Conservation (phyloP, 495 filamentous ascomycete species). For the Trichoderma orchidacearum region DNA sequence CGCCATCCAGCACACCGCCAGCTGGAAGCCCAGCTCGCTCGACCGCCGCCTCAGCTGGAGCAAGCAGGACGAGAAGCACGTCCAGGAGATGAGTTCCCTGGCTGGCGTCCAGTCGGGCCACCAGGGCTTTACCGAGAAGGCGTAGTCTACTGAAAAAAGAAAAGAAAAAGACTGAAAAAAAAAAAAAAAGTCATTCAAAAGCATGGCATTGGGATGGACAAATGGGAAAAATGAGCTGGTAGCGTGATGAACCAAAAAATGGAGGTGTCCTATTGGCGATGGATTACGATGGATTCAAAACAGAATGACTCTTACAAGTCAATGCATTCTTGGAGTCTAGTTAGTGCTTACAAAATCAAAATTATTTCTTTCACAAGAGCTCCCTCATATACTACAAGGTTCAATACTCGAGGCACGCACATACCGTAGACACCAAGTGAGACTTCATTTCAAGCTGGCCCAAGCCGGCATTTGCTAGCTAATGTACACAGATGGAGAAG, state of each 20-base stretch:
- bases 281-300: too few species aligned
- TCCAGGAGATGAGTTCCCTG: conserved; percentile 18
- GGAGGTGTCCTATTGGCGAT: too few species aligned
- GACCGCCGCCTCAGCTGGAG: conserved; percentile 31
- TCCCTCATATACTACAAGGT: too few species aligned
- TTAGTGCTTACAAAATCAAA: too few species aligned
- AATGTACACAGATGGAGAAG: neutral
- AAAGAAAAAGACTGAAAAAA: neutral
- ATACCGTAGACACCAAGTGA: neutral
- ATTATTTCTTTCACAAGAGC: too few species aligned
- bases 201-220: neutral
- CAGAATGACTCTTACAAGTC: too few species aligned
- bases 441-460: conserved; percentile 3
- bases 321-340: too few species aligned
- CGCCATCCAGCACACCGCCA: conserved; percentile 19
- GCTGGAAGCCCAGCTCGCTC: conserved; percentile 27
- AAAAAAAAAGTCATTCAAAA: neutral
- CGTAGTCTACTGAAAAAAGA: neutral
- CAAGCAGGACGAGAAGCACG: conserved; percentile 31
- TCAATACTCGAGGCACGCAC: neutral
- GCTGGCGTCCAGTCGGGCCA: conserved; percentile 5
- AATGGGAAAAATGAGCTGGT: too few species aligned
- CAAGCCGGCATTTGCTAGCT: neutral
- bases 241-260: too few species aligned
- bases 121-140: conserved; percentile 14